phyloP scores from a whole-genome alignment of 768 basidiomycete genomes.

The Panellus pusillus region DNA sequence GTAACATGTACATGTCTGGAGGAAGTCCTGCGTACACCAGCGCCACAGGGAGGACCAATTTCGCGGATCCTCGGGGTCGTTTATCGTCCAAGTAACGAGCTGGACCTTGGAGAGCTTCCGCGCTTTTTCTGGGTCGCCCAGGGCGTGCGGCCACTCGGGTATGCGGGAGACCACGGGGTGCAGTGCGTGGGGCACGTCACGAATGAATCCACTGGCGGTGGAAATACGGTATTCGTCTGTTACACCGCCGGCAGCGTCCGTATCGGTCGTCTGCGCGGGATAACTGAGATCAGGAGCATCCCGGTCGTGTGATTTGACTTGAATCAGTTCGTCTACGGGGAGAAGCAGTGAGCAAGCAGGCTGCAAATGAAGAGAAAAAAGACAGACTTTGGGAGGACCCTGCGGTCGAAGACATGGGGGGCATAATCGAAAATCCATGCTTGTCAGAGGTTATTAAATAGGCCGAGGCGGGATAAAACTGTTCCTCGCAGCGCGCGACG shows the following conservation, averaged over 20 bases:
- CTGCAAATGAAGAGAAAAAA: no score
- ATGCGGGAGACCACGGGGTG: conserved; percentile 27
- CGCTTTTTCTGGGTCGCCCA: conserved; percentile 35
- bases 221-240: conserved; percentile 35
- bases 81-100: conserved; percentile 36
- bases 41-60: conserved; percentile 33
- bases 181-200: conserved; percentile 26
- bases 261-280: conserved; percentile 18
- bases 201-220: conserved; percentile 28
- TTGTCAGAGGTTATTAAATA: no score
- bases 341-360: no score
- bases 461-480: no score
- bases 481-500: no score
- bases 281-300: conserved; percentile 15
- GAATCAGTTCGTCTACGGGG: background rate
- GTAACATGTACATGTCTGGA: background rate
- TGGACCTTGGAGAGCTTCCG: conserved; percentile 30
- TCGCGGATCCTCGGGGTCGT: conserved; percentile 41
- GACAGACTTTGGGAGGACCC: no score
- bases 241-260: conserved; percentile 11
- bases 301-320: conserved; percentile 1
- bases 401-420: no score
- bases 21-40: conserved; percentile 30
- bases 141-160: conserved; percentile 4
- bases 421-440: no score